Percentiles rank a stretch among this genome's conserved stretches.
phyloP scores from a whole-genome alignment of 2,329 filamentous ascomycete genomes.

The Fusarium sp. region DNA sequence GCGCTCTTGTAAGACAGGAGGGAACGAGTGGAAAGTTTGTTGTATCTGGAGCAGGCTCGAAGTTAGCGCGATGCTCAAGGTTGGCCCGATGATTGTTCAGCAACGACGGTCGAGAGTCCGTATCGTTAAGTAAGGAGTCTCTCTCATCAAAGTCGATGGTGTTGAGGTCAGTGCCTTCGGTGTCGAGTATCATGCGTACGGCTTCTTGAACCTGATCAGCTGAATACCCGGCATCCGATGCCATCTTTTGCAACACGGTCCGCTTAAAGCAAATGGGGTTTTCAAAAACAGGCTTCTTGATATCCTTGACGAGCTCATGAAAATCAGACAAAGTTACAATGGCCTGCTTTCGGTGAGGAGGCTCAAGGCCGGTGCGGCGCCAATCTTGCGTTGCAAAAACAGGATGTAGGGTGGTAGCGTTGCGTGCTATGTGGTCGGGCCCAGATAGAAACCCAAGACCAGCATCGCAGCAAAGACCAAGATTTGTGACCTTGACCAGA shows the following conservation, averaged over 20 bases:
- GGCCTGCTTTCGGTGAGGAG: conserved; percentile 20
- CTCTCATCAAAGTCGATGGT: conserved; percentile 52
- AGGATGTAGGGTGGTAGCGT: conserved; percentile 52
- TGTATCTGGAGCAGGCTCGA: conserved; percentile 41
- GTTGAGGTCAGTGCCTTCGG: conserved; percentile 49
- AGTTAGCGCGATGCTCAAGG: conserved; percentile 37
- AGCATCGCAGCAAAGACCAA: conserved; percentile 75
- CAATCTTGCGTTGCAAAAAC: conserved; percentile 52
- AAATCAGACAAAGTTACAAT: conserved; percentile 45
- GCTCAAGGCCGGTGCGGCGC: conserved; percentile 33
- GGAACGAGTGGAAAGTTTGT: conserved; percentile 60
- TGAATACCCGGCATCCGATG: conserved; percentile 52
- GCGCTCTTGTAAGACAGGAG: conserved; percentile 67
- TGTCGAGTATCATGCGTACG: conserved; percentile 51
- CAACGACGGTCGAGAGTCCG: conserved; percentile 29
- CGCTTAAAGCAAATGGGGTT: conserved; percentile 49
- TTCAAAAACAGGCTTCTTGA: conserved; percentile 40
- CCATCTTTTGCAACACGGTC: conserved; percentile 53
- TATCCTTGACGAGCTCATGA: conserved; percentile 39
- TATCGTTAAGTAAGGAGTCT: conserved; percentile 25
- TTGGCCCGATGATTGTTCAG: conserved; percentile 21
- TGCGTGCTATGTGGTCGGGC: conserved; percentile 65
- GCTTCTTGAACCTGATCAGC: conserved; percentile 50
- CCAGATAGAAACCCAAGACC: conserved; percentile 76
- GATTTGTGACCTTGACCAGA: conserved; percentile 66